A percentile compares a stretch with the other conserved stretches of the same genome.
These are phyloP conservation scores for Astrothelium macrocarpum DNA, from an alignment of 495 filamentous ascomycete genomes.

Conservation along the genomic window DNA sequence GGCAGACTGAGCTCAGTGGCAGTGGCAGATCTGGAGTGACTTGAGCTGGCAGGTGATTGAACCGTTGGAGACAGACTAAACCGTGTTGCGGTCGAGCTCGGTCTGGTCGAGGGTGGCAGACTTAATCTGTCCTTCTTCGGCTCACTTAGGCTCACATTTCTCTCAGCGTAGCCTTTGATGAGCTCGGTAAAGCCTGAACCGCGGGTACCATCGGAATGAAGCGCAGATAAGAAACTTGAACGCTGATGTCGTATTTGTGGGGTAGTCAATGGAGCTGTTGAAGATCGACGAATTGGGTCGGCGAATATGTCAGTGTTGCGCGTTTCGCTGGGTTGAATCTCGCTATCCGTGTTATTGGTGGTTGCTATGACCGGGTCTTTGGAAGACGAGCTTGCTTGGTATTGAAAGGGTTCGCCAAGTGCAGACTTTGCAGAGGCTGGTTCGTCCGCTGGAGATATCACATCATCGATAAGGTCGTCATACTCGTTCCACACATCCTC, in stretches of 20 bases:
- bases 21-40: conserved; percentile 7
- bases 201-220: conserved; percentile 17
- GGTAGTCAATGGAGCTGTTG: conserved; percentile 11
- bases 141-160: conserved; percentile 34
- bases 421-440: conserved; percentile 19
- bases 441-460: conserved; percentile 40
- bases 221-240: conserved; percentile 22
- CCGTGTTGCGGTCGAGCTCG: conserved; percentile 31
- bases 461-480: conserved; percentile 75
- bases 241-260: conserved; percentile 19
- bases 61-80: conserved; percentile 20
- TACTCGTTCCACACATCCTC: conserved; percentile 96
- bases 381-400: not conserved
- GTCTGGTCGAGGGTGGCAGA: conserved; percentile 31
- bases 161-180: conserved; percentile 42
- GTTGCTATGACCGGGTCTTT: not conserved
- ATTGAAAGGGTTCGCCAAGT: conserved; percentile 24
- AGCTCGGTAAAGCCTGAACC: conserved; percentile 38
- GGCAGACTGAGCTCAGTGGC: conserved; percentile 8
- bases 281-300: conserved; percentile 17
- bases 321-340: not conserved
- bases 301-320: conserved; percentile 8
- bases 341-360: not conserved
- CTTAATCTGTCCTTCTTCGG: conserved; percentile 33
- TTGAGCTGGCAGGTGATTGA: conserved; percentile 13